Evolutionary conservation across 1,284 basidiomycete species (phyloP), one percentile per base, ranked within the genome.

Genomic region (Mycosarcoma mackinlayi): DNA sequence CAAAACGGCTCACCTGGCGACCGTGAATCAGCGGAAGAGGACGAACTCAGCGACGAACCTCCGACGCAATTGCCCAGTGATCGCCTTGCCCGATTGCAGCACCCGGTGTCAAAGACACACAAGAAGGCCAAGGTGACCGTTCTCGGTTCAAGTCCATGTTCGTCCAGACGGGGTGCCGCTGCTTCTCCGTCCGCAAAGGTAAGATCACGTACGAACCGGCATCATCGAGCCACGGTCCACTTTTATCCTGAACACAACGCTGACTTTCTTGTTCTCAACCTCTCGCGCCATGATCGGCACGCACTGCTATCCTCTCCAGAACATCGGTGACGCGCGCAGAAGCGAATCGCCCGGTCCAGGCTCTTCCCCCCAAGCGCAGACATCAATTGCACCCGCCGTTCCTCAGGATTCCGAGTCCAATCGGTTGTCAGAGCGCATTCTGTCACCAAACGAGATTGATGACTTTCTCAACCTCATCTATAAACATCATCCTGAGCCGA

Each of bases 401-500:
- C 41, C 10, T 1, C 3, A 21, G 13, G 47, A 51, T 13, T n/a
- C 27, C 16, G 38, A 16, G 16, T n/a, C 45, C 4, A 40, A 21
- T n/a, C 25, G 21, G 9, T 18, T 35, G 4, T 53, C 63, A 7
- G 52, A 50, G 9, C 51, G 38, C 11, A 10, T 37, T 38, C 52
- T 70, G 4, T 52, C 67, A 1, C 21, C 42, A 9, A 53, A 70
- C 11, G 67, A 70, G 41, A 44, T 67, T 21, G 63, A 72, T n/a
- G 57, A 35, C 1, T 72, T 67, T 27, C 50, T 72, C 39, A 56
- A 60, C 11, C 40, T 72, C 23, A 67, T 72, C 37, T 62, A 53
- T 56, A 67, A 64, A 35, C 69, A 72, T 24, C 63, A 72, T 40
- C 69, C 69, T 0, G 53, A 64, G 19, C 56, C 64, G 1, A 63